Conservation (phyloP, 1,284 basidiomycete genomes). For the Kalmanozyma brasiliensis region DNA sequence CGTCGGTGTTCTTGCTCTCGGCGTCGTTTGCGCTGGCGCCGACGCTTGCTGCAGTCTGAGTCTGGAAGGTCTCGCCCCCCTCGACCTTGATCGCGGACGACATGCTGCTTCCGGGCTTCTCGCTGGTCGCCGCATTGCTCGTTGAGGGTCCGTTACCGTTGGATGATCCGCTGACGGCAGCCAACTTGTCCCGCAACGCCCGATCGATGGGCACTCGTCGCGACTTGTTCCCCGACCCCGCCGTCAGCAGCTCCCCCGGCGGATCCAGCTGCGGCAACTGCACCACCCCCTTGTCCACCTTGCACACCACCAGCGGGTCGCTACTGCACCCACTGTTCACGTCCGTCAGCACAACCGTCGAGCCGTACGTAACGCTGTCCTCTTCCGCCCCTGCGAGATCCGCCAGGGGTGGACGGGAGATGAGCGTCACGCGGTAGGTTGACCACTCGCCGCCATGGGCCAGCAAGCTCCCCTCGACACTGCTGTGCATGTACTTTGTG, state of each 20-base stretch:
- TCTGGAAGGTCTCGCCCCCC: conserved; percentile 9
- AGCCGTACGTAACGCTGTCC: conserved; percentile 82
- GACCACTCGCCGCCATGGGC: conserved; percentile 89
- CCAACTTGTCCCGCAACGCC: conserved; percentile 39
- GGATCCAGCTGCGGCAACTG: conserved; percentile 49
- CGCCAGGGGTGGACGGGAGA: conserved; percentile 61
- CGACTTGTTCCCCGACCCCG: conserved; percentile 41
- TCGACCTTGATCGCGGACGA: conserved; percentile 41
- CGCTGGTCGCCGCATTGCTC: background rate
- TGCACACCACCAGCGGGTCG: conserved; percentile 86
- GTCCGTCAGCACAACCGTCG: conserved; percentile 85
- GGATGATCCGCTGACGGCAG: conserved; percentile 28
- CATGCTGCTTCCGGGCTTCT: conserved; percentile 27
- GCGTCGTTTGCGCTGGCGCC: conserved; percentile 5
- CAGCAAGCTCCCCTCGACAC: conserved; percentile 74
- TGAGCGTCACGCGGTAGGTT: conserved; percentile 84
- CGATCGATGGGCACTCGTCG: conserved; percentile 32
- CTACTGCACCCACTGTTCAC: conserved; percentile 83
- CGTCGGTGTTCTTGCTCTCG: conserved; percentile 28
- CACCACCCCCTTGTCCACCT: conserved; percentile 87
- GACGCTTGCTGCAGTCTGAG: background rate
- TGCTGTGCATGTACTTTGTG: conserved; percentile 90
- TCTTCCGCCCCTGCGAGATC: conserved; percentile 50
- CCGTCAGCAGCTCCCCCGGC: conserved; percentile 28
- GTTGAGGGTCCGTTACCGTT: background rate